Base-by-base conservation (phyloP, 371 early-diverging fungal genomes). In the Rhizomucor pusillus region DNA sequence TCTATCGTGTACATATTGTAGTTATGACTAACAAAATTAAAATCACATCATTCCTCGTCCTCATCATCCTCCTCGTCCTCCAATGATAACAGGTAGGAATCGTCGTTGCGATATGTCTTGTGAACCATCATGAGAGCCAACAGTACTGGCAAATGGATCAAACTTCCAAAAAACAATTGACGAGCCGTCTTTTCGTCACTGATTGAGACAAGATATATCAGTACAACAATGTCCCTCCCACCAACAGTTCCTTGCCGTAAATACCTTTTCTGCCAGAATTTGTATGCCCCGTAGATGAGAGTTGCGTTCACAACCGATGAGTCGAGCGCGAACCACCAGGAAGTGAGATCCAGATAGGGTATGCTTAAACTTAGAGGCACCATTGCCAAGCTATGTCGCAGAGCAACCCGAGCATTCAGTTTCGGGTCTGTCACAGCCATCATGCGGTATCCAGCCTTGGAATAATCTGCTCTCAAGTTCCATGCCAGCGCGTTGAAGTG, bases 391-490 rank as follows among this genome's bases (percentile, higher is more conserved):
- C 88, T 70, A 65, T 97, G 90, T 18, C 95, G 81, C 33, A 98
- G 67, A 5, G 94, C 80, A 1, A 95, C 94, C 12, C 94, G 81
- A 0, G 90, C 91, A 55, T 94, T 96, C 24, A 98, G 77, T 16
- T 80, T 79, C 5, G 98, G 97, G 57, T 91, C 84, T 0, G 87
- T 87, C 0, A 93, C 93, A 1, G 90, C 80, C 90, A 90, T 91
- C 98, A 98, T 98, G 6, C 88, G 82, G 71, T 96, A 98, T 1
- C 98, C 99, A 1, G 98, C 99, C 69, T 94, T 94, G 13, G 92
- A 86, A 71, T 98, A 98, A 64, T 98, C 97, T 1, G 88, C 85
- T 10, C 97, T 75, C 47, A 98, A 71, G 54, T 91, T 93, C 90
- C 93, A 95, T 16, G 90, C 81, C 25, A 98, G 67, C 1, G 97